phyloP scores from a whole-genome alignment of 1,284 basidiomycete genomes.

The Farysia itapuensis region DNA sequence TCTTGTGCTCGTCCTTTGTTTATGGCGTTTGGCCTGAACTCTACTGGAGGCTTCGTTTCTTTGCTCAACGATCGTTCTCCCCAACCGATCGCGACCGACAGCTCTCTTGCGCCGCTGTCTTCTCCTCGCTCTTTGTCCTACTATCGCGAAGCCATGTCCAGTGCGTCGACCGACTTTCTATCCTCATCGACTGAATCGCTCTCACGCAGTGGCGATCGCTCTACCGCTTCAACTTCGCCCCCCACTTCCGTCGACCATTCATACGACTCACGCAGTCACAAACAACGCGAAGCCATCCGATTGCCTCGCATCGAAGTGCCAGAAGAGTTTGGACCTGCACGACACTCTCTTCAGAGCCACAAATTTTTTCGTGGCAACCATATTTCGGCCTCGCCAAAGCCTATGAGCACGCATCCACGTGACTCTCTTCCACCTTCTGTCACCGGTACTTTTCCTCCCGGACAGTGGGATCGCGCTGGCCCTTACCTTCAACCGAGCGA shows the following conservation, averaged over 20 bases:
- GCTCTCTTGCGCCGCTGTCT: background rate
- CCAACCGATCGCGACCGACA: conserved; percentile 21
- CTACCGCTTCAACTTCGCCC: conserved; percentile 34
- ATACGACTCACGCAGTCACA: conserved; percentile 15
- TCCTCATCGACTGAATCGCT: conserved; percentile 39
- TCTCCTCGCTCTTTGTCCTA: no score
- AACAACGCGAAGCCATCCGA: conserved; percentile 7
- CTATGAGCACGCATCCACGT: conserved; percentile 9
- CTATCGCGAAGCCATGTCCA: conserved; percentile 12
- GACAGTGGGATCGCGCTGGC: conserved; percentile 33
- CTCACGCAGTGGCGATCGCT: conserved; percentile 34
- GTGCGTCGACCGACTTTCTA: conserved; percentile 21
- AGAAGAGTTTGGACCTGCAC: conserved; percentile 8
- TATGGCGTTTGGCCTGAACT: conserved; percentile 34
- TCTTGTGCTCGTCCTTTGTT: conserved; percentile 12
- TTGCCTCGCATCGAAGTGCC: conserved; percentile 35
- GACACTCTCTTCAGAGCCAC: conserved; percentile 24
- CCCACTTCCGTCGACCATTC: conserved; percentile 31
- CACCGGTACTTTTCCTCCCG: conserved; percentile 25
- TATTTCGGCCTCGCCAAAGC: conserved; percentile 20
- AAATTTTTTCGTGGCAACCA: conserved; percentile 33
- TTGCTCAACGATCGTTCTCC: conserved; percentile 42
- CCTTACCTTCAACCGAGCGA: conserved; percentile 21
- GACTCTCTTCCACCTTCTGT: conserved; percentile 26
- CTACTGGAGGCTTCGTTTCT: conserved; percentile 43